phyloP scores from a whole-genome alignment of 2,329 filamentous ascomycete species.

The Cucurbitaria berberidis region DNA sequence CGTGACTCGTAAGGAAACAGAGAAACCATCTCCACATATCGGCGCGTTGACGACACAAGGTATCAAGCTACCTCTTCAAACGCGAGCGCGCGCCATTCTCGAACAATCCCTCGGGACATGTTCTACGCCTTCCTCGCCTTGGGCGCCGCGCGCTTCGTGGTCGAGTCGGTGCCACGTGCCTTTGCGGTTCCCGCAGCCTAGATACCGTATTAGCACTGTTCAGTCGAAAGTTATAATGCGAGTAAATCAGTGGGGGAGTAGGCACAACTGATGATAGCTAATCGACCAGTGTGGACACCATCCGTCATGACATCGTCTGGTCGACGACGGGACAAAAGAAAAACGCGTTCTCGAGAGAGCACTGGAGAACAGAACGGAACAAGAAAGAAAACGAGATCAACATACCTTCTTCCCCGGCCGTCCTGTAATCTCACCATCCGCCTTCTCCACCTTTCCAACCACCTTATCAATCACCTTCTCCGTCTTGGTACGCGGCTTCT shows the following conservation, averaged over 20 bases:
- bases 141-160: constrained; percentile 11
- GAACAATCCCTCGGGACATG: neutral
- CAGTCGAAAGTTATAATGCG: too few relatives aligned
- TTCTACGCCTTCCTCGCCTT: constrained; percentile 6
- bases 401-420: constrained; percentile 41
- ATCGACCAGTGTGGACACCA: too few relatives aligned
- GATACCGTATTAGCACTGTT: neutral
- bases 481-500: constrained; percentile 8
- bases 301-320: too few relatives aligned
- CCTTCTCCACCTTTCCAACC: constrained; percentile 29
- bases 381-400: neutral
- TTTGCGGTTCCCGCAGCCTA: constrained; percentile 19
- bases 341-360: too few relatives aligned
- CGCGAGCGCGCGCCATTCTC: neutral
- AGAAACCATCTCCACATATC: neutral
- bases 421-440: constrained; percentile 27
- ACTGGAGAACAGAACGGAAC: neutral
- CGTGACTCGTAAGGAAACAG: constrained; percentile 2
- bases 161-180: constrained; percentile 15
- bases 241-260: too few relatives aligned
- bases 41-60: neutral
- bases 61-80: neutral
- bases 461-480: constrained; percentile 38
- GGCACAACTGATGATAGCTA: too few relatives aligned
- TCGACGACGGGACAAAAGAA: too few relatives aligned